A percentile compares a stretch with the other conserved stretches of the same genome.
phyloP scores from a whole-genome alignment of 2,329 filamentous ascomycete species.

The Cladosporium sp. region DNA sequence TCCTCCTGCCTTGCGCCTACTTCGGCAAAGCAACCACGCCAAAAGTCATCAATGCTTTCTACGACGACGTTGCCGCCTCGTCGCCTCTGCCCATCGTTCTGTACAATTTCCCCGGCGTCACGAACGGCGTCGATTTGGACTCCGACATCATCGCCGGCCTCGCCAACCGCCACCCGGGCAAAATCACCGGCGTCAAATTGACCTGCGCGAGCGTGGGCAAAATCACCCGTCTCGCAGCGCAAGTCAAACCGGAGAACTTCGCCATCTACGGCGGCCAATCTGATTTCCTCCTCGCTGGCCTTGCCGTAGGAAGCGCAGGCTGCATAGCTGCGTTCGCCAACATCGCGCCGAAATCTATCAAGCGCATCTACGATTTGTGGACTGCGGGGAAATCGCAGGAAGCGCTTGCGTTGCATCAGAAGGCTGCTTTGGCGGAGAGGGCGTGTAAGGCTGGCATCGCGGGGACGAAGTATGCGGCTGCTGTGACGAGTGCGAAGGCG shows the following conservation, averaged over 20 bases:
- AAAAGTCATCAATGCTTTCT: conserved; percentile 39
- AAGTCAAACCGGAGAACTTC: conserved; percentile 51
- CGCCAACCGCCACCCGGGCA: conserved; percentile 47
- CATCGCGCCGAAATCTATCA: conserved; percentile 48
- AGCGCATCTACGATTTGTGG: conserved; percentile 55
- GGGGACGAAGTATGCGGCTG: conserved; percentile 59
- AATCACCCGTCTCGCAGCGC: conserved; percentile 56
- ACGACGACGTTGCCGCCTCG: conserved; percentile 49
- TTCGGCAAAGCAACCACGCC: conserved; percentile 41
- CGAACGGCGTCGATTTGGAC: conserved; percentile 62
- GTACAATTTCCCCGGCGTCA: conserved; percentile 68
- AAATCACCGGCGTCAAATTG: conserved; percentile 66
- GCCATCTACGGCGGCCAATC: conserved; percentile 67
- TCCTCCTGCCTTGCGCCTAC: conserved; percentile 43
- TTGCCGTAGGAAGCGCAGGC: conserved; percentile 50
- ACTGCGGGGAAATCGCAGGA: conserved; percentile 50
- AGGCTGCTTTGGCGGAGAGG: conserved; percentile 58
- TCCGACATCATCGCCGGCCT: conserved; percentile 59
- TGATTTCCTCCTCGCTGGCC: conserved; percentile 60
- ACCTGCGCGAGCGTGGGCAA: conserved; percentile 73
- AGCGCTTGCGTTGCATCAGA: conserved; percentile 54
- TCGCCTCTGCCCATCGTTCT: conserved; percentile 61
- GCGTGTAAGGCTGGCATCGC: conserved; percentile 61
- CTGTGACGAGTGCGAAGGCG: conserved; percentile 52
- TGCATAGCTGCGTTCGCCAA: conserved; percentile 56